Conservation (phyloP, 129 eudicot genomes). For the Artemisia tridentata region DNA sequence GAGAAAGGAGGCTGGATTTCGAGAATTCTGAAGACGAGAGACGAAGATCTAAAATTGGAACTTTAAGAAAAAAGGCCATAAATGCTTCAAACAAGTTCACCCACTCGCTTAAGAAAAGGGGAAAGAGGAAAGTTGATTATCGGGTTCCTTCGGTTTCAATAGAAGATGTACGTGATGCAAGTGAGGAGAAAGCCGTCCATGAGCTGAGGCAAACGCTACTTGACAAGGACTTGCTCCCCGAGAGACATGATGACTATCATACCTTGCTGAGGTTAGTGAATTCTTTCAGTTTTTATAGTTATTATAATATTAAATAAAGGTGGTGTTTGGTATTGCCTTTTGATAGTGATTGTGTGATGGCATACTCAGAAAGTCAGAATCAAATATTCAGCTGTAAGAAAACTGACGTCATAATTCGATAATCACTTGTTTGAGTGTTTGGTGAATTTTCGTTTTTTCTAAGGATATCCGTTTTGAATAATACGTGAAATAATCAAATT, state of each 20-base stretch:
- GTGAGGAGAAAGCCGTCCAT: conserved; percentile 66
- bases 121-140: conserved; percentile 78
- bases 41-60: conserved; percentile 65
- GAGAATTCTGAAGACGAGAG: conserved; percentile 85
- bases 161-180: conserved; percentile 82
- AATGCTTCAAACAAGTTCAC: conserved; percentile 85
- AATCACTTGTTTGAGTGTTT: no score
- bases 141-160: conserved; percentile 74
- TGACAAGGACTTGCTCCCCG: conserved; percentile 69
- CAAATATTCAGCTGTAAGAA: no score
- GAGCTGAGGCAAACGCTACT: conserved; percentile 72
- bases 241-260: conserved; percentile 85
- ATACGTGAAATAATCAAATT: no score
- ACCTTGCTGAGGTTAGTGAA: conserved; percentile 63
- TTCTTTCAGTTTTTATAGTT: conserved; percentile 9
- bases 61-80: conserved; percentile 64
- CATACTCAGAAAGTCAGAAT: neutral
- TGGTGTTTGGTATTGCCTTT: neutral
- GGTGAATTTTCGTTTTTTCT: no score
- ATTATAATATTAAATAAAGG: neutral
- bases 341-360: neutral
- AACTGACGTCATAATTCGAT: no score
- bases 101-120: conserved; percentile 80
- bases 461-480: no score
- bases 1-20: conserved; percentile 66